These are phyloP conservation scores for Lobosporangium transversale DNA, from an alignment of 192 early-diverging fungal genomes.

Conservation along the genomic window DNA sequence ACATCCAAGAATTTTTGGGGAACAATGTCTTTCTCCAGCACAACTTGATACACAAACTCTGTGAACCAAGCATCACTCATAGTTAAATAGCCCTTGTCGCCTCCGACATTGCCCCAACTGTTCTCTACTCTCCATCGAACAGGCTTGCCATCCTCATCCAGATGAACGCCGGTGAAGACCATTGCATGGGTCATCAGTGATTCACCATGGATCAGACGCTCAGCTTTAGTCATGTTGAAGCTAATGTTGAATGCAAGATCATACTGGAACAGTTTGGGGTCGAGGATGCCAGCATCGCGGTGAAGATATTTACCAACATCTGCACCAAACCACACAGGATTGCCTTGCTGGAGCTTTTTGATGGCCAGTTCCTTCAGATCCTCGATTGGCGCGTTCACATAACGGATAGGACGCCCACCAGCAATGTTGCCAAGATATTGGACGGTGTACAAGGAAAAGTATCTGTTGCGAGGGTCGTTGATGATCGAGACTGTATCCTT, in stretches of 20 bases:
- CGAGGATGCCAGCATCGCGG: conserved; percentile 66
- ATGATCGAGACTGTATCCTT: conserved; percentile 71
- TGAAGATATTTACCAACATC: conserved; percentile 77
- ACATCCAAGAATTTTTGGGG: conserved; percentile 69
- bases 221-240: conserved; percentile 69
- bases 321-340: conserved; percentile 82
- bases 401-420: conserved; percentile 71
- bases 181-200: conserved; percentile 85
- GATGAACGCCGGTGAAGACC: conserved; percentile 81
- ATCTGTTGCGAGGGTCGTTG: conserved; percentile 78
- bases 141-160: conserved; percentile 67
- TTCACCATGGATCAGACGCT: conserved; percentile 77
- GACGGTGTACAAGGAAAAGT: conserved; percentile 72
- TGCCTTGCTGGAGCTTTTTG: conserved; percentile 64
- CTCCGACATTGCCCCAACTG: conserved; percentile 70
- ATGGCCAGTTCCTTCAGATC: conserved; percentile 70
- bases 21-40: conserved; percentile 72
- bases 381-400: conserved; percentile 69
- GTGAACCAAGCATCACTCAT: conserved; percentile 83
- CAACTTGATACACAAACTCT: conserved; percentile 85
- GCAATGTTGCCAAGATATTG: conserved; percentile 78
- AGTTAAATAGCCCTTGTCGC: conserved; percentile 80
- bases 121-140: conserved; percentile 84
- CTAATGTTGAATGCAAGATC: conserved; percentile 70
- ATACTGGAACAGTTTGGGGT: conserved; percentile 71